Evolutionary conservation across 164 flowering plant species (phyloP), one percentile per base, ranked within the genome.

Genomic region (Nymphaea colorata): DNA sequence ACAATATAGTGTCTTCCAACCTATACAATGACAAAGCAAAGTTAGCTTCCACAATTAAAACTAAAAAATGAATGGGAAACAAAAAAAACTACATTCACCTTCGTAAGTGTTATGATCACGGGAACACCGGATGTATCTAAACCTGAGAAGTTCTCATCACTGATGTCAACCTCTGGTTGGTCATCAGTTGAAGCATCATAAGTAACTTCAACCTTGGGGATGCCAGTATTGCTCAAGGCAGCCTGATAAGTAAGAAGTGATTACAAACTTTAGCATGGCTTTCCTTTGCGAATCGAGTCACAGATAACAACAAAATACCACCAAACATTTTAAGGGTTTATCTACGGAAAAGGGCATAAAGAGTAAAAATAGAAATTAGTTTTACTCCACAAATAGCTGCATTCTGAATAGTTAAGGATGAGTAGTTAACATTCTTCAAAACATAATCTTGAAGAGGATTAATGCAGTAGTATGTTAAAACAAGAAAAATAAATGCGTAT

Each of bases 201-300:
- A 12, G 84, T 82, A 69, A 90, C 82, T 36, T 88, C 45, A 61
- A 90, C 97, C 78, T 81, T 87, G 65, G 98, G 98, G 70, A 95
- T 82, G 71, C 87, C 98, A 18, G 99, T 90, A 78, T 92, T 88
- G 84, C 88, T 86, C 79, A 95, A 77, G 62, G 98, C 98, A 82
- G 94, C 96, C 98, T 91, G 69, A 41, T 65, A 67, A 59, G 64
- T 69, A 45, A 69, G 67, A n/a, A 57, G 25, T 5, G 16, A 36
- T 61, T 12, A 12, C 55, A 6, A 12, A 47, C 11, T 47, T 47
- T 47, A 12, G 4, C 12, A 12, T 47, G 55, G 55, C 55, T 47
- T 47, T 47, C 55, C 5, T 47, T 47, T 47, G 55, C 2, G 55
- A 3, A 47, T 47, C 12, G 12, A 47, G 12, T 12, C 7, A 12